Evolutionary conservation across 1,284 basidiomycete genomes (phyloP), one percentile per base, ranked within the genome.

Genomic region (Rhodotorula sp.): DNA sequence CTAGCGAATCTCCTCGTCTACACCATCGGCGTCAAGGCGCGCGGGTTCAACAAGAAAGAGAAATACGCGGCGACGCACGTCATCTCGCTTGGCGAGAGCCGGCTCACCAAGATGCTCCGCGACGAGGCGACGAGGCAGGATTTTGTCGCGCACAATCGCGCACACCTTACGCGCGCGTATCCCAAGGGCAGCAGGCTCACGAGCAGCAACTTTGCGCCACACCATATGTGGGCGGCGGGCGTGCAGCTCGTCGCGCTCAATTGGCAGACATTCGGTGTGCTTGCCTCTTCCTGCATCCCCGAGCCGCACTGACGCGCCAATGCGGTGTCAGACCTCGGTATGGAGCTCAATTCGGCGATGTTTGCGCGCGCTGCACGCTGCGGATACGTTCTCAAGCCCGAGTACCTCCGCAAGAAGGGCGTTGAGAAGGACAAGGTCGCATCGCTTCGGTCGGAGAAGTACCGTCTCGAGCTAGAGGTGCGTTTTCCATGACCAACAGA

Each of bases 191-290:
- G 85, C 51, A 84, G 94, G 64, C 84, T 97, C 58, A 89, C 86
- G 73, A 93, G 91, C 72, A 90, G 90, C 34, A 99, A 99, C 81
- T 98, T 91, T 80, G 87, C 91, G 76, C 96, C 96, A 8, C 88
- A 92, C 81, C 87, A 90, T 51, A 94, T 89, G 81, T 99, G 96
- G 96, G 87, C 88, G 0, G 88, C 89, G 0, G 96, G 96, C 0
- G 89, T 89, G 27, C 96, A 99, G 82, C 82, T 99, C n/a, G 94
- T 97, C 0, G 94, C 97, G 12, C 86, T 99, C 72, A 99, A 99
- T 81, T 98, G 94, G 92, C 97, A 99, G 82, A 99, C 94, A 0
- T 90, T 90, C 77, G 93, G 92, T 93, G 76, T 53, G 58, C 29
- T 32, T 60, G 48, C n/a, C 50, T 29, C 50, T 32, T 29, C 22